A percentile compares a stretch with the other conserved stretches of the same genome.
These are phyloP conservation scores for Coemansia sp. DNA, from an alignment of 371 early-diverging fungal species.

Conservation along the genomic window DNA sequence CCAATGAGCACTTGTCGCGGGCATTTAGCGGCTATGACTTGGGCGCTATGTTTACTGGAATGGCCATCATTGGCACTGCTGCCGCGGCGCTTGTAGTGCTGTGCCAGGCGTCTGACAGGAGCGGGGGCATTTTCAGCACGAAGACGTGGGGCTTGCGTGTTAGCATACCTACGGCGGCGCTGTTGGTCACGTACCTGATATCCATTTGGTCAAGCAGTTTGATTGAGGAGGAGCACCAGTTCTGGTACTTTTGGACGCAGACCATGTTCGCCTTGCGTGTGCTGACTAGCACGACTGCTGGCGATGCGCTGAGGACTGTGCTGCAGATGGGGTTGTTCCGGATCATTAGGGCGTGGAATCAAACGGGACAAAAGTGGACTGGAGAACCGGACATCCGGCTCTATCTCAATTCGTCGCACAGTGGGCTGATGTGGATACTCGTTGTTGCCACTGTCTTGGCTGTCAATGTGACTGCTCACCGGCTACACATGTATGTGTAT, in stretches of 20 bases:
- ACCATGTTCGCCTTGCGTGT: constrained; percentile 56
- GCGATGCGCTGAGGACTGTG: constrained; percentile 2
- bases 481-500: no score
- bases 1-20: constrained; percentile 55
- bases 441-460: constrained; percentile 17
- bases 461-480: no score
- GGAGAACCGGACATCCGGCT: constrained; percentile 57
- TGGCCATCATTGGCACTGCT: constrained; percentile 25
- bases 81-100: constrained; percentile 10
- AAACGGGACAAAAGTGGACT: constrained; percentile 55
- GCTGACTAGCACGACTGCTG: no score
- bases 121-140: constrained; percentile 4
- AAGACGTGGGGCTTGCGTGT: constrained; percentile 24
- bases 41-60: constrained; percentile 55
- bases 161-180: constrained; percentile 40
- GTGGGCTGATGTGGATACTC: constrained; percentile 44
- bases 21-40: constrained; percentile 62
- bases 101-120: constrained; percentile 14
- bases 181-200: constrained; percentile 53
- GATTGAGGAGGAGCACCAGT: constrained; percentile 76
- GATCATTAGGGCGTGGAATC: constrained; percentile 47
- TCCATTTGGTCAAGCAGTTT: constrained; percentile 71
- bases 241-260: constrained; percentile 73
- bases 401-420: constrained; percentile 51
- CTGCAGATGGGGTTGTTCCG: constrained; percentile 48